A percentile compares a stretch with the other conserved stretches of the same genome.
Evolutionary conservation across 768 basidiomycete genomes (phyloP).

Genomic region (Russula vinacea): DNA sequence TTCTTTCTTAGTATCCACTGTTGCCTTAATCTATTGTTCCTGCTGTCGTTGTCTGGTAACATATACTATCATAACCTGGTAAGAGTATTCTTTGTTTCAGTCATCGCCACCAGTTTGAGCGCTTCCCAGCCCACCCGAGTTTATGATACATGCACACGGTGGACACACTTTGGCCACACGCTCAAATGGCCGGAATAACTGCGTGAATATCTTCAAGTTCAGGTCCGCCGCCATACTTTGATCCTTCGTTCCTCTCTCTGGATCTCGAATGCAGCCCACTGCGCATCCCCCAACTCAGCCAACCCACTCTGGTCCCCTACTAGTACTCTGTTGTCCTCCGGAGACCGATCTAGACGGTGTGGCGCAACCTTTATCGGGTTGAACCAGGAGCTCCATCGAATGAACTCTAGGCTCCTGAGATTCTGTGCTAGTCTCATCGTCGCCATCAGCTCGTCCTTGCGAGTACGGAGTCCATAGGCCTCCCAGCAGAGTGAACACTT

Average conservation of each 20-base stretch:
- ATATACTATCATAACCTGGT: background rate
- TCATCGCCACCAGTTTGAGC: background rate
- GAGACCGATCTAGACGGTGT: background rate
- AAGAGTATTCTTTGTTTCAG: background rate
- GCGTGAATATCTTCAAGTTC: constrained; percentile 34
- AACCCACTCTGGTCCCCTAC: background rate
- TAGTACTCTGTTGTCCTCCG: background rate
- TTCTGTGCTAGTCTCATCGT: constrained; percentile 29
- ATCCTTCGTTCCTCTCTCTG: constrained; percentile 42
- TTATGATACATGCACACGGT: background rate
- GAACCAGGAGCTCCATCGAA: constrained; percentile 31
- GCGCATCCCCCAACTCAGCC: constrained; percentile 4
- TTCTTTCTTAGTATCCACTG: background rate
- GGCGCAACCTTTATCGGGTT: constrained; percentile 20
- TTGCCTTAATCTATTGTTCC: background rate
- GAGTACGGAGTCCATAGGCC: constrained; percentile 18
- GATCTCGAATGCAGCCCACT: constrained; percentile 44
- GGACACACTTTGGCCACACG: background rate
- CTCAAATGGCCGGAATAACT: background rate
- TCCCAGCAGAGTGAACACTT: constrained; percentile 29
- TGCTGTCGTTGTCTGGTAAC: background rate
- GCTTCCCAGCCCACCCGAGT: background rate
- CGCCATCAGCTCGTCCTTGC: constrained; percentile 27
- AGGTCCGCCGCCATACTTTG: constrained; percentile 42
- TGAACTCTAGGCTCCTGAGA: constrained; percentile 22